Base-by-base conservation (phyloP, 1,284 basidiomycete genomes). In the Wolfiporia cocos region DNA sequence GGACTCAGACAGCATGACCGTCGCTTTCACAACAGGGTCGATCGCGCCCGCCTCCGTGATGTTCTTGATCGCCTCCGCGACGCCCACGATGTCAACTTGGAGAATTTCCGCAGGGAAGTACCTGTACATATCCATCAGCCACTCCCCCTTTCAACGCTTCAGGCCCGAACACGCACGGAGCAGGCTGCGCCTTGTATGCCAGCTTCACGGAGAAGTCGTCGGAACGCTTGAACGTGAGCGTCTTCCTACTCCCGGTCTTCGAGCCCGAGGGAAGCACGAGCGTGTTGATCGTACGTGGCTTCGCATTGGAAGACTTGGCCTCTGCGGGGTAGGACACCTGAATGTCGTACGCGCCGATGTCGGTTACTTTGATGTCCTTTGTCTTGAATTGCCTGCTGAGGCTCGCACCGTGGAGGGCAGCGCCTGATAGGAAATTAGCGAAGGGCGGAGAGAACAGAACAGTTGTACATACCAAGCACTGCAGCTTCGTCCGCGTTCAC, bases 401-500 rank as follows among this genome's bases (percentile, higher is more conserved):
- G 23, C 79, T 77, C 3, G 96, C 96, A 18, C 93, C 96, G 53
- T 96, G 86, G 42, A 97, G 82, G 2, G 90, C 96, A 4, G 95
- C 94, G 36, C 80, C 76, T 70, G 30, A 20, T 12, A 7, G 6
- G 14, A 4, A 7, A n/a, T 36, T 4, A 42, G 40, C 17, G 4
- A 28, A 14, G 12, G 10, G 11, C 5, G n/a, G 18, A 23, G 23
- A 6, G 5, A 15, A n/a, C 6, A 7, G 24, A 34, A 28, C 5
- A 22, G 50, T 38, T 26, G 33, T 1, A 39, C 47, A 22, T 59
- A 67, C 90, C 93, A 40, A 99, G 79, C 12, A 97, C 95, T 10
- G 89, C 88, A 0, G 93, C 92, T 70, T 99, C 95, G 61, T 99
- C 96, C 0, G 95, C 87, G 59, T 99, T 99, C 42, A 99, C 91